These are phyloP conservation scores for Yamadazyma scolyti DNA, from an alignment of 805 yeast species.

Conservation along the genomic window DNA sequence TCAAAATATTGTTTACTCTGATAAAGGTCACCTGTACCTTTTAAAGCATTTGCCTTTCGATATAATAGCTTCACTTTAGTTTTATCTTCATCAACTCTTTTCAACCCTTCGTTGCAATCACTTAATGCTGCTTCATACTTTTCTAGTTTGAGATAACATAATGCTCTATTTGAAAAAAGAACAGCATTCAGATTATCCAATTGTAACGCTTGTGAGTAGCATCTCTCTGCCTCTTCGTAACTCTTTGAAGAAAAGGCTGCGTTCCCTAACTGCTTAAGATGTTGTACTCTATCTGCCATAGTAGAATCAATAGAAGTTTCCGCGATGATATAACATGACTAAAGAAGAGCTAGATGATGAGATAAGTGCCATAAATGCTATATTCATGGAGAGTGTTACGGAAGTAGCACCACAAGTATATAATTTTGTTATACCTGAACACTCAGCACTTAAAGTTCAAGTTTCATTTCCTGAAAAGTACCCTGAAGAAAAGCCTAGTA, in stretches of 20 bases:
- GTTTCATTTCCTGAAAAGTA: constrained; percentile 69
- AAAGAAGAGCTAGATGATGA: constrained; percentile 64
- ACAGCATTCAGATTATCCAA: constrained; percentile 49
- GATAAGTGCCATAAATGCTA: constrained; percentile 78
- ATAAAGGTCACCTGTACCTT: constrained; percentile 18
- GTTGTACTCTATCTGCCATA: too few relatives aligned
- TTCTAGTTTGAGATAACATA: constrained; percentile 52
- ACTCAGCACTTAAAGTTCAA: constrained; percentile 57
- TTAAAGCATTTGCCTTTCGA: constrained; percentile 45
- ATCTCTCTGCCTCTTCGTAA: constrained; percentile 47
- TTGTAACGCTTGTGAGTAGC: constrained; percentile 55
- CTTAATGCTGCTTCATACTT: constrained; percentile 47
- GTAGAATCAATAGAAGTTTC: background rate
- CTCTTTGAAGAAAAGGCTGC: constrained; percentile 43
- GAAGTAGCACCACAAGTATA: constrained; percentile 35
- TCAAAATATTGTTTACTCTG: constrained; percentile 27
- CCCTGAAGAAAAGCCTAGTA: constrained; percentile 62
- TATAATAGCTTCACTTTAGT: constrained; percentile 47
- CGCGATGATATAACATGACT: constrained; percentile 13
- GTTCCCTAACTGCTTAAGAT: constrained; percentile 47
- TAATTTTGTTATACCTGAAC: constrained; percentile 57
- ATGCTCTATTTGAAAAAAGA: constrained; percentile 65
- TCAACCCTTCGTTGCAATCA: constrained; percentile 51
- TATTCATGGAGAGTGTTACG: constrained; percentile 64
- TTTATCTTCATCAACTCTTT: constrained; percentile 20